Base-by-base conservation (phyloP, 352 stramenopile species). In the Blastocystis sp. region DNA sequence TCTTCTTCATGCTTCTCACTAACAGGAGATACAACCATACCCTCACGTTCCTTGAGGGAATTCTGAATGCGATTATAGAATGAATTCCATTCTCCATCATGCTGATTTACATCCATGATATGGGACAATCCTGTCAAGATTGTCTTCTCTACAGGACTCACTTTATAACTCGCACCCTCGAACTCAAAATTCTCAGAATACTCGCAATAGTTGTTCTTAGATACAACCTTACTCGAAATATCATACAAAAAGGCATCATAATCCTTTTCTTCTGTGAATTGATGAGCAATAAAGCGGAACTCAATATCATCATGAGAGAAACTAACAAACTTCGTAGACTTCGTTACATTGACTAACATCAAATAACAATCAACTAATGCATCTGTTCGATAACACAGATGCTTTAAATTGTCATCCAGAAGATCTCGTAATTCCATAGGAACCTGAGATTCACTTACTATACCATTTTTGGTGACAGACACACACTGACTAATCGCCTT, bases 211-310 rank as follows among this genome's bases (percentile, higher is more conserved):
- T 66, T 66, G 14, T 37, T 43, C 14, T n/a, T 35, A 39, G 24
- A 21, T 21, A 52, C 21, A 43, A 66, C 46, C 5, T 66, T 83
- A 3, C 42, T 67, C 29, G 71, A 83, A 35, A 83, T 32, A 49
- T 66, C 71, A 65, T 83, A 83, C 51, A 83, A 43, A 63, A 83
- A 83, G 16, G 49, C 29, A 27, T 49, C 49, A 43, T 83, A 83
- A 9, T 27, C 29, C 54, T 83, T 83, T 11, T 52, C 37, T 27
- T 51, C 51, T 24, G 49, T 37, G 24, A 83, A 83, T 43, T 65
- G 49, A 42, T 66, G 71, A 37, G 42, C 57, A 46, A 83, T 83
- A 66, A 49, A 83, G n/a, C 52, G 24, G 19, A 46, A 51, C 29
- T 49, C 52, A 43, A 43, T 46, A 51, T 83, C 29, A n/a, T 12